Evolutionary conservation across 2,329 filamentous ascomycete genomes (phyloP).

Genomic region (Beauveria sp.): DNA sequence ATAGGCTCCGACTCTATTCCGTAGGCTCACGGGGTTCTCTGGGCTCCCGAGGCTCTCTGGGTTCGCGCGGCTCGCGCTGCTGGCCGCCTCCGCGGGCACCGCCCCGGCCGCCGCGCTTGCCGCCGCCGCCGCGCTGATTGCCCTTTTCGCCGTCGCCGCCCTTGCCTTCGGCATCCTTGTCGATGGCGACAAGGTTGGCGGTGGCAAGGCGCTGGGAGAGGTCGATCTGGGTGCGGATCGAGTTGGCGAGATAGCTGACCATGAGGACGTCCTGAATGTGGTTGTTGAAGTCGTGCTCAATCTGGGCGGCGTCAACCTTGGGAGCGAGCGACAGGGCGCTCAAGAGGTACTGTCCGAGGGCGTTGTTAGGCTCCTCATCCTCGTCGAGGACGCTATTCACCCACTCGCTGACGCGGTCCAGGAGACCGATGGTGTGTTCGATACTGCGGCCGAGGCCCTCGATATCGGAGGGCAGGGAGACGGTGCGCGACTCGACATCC

Average conservation of each 20-base stretch:
- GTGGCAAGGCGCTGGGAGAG: slow-evolving; percentile 90
- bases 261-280: slow-evolving; percentile 98
- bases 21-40: slow-evolving; percentile 18
- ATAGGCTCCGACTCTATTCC: slow-evolving; percentile 22
- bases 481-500: slow-evolving; percentile 66
- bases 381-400: slow-evolving; percentile 92
- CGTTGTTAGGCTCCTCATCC: slow-evolving; percentile 80
- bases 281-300: slow-evolving; percentile 99
- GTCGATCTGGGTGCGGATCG: slow-evolving; percentile 97
- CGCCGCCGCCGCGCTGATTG: slow-evolving; percentile 37
- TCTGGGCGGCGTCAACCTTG: slow-evolving; percentile 84
- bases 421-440: slow-evolving; percentile 79
- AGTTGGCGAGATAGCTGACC: slow-evolving; percentile 97
- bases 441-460: slow-evolving; percentile 80
- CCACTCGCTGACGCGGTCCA: slow-evolving; percentile 87
- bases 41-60: slow-evolving; percentile 25
- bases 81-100: slow-evolving; percentile 44
- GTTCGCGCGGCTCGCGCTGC: slow-evolving; percentile 42
- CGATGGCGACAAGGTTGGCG: slow-evolving; percentile 50
- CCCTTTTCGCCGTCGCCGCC: slow-evolving; percentile 33
- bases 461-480: slow-evolving; percentile 75
- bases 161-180: slow-evolving; percentile 44
- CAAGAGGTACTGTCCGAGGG: slow-evolving; percentile 89
- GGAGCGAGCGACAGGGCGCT: slow-evolving; percentile 87
- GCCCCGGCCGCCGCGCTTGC: slow-evolving; percentile 44